Conservation (phyloP, 192 early-diverging fungal genomes). For the Backusella tuberculispora region DNA sequence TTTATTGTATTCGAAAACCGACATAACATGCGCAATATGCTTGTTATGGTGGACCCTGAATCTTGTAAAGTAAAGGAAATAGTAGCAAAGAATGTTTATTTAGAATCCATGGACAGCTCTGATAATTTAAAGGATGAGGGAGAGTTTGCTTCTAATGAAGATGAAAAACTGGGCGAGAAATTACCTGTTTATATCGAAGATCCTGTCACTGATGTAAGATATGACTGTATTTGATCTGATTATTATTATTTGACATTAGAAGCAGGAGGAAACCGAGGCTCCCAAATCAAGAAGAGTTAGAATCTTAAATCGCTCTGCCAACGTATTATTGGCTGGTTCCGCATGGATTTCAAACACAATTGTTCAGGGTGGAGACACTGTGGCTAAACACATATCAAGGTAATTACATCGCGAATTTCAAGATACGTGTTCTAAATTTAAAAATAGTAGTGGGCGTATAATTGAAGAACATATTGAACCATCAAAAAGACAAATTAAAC, state of each 20-base stretch:
- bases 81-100: constrained; percentile 31
- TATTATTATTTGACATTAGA: not conserved
- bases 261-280: not conserved
- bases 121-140: not conserved
- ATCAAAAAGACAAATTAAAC: constrained; percentile 9
- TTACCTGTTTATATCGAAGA: constrained; percentile 27
- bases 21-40: constrained; percentile 34
- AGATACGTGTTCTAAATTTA: not conserved
- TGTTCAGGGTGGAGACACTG: constrained; percentile 12
- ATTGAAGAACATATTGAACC: constrained; percentile 22
- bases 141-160: constrained; percentile 8
- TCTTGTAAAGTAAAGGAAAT: constrained; percentile 32
- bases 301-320: constrained; percentile 24
- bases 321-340: constrained; percentile 30
- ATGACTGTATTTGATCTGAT: not conserved
- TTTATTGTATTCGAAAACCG: constrained; percentile 34
- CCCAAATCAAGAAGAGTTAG: constrained; percentile 23
- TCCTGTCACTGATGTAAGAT: not conserved
- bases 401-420: not conserved
- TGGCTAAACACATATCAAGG: constrained; percentile 30
- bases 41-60: constrained; percentile 31
- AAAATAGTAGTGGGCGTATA: constrained; percentile 17
- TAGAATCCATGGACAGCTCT: constrained; percentile 23
- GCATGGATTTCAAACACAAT: constrained; percentile 28
- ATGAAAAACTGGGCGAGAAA: constrained; percentile 26